phyloP scores from a whole-genome alignment of 2,329 filamentous ascomycete genomes.

The Exophiala sp. region DNA sequence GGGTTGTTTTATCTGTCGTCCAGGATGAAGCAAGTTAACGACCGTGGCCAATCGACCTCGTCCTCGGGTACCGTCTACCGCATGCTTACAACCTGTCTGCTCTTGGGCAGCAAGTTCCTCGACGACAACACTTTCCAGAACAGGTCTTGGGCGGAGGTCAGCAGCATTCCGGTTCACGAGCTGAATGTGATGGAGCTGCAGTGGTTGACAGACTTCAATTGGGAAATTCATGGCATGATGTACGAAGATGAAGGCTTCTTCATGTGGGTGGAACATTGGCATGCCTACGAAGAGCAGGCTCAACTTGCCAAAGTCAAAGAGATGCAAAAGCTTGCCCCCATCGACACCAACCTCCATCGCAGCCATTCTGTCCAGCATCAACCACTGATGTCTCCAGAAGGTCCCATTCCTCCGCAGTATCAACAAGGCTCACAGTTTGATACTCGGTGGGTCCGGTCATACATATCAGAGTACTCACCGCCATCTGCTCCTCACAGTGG shows the following conservation, averaged over 20 bases:
- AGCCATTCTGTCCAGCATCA: conserved; percentile 45
- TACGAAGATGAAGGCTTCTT: conserved; percentile 64
- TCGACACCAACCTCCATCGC: conserved; percentile 59
- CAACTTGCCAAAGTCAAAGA: conserved; percentile 43
- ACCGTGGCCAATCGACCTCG: conserved; percentile 49
- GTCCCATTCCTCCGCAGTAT: conserved; percentile 46
- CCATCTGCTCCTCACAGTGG: conserved; percentile 46
- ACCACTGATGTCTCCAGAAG: conserved; percentile 44
- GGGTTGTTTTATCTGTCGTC: conserved; percentile 85
- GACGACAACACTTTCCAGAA: conserved; percentile 98
- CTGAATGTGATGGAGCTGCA: conserved; percentile 81
- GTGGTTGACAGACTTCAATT: conserved; percentile 77
- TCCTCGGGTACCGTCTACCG: conserved; percentile 71
- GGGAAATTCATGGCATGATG: conserved; percentile 80
- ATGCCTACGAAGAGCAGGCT: conserved; percentile 53
- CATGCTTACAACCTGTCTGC: conserved; percentile 74
- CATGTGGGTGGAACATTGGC: conserved; percentile 62
- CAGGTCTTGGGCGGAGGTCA: conserved; percentile 92
- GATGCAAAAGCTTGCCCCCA: conserved; percentile 51
- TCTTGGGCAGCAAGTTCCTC: conserved; percentile 89
- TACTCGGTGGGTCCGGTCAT: conserved; percentile 47
- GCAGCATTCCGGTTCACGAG: conserved; percentile 76
- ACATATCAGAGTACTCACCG: conserved; percentile 47
- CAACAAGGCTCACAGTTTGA: conserved; percentile 44
- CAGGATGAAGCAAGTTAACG: conserved; percentile 68